Conservation (phyloP, 2,329 filamentous ascomycete species). For the Lasiodiplodia theobromae region DNA sequence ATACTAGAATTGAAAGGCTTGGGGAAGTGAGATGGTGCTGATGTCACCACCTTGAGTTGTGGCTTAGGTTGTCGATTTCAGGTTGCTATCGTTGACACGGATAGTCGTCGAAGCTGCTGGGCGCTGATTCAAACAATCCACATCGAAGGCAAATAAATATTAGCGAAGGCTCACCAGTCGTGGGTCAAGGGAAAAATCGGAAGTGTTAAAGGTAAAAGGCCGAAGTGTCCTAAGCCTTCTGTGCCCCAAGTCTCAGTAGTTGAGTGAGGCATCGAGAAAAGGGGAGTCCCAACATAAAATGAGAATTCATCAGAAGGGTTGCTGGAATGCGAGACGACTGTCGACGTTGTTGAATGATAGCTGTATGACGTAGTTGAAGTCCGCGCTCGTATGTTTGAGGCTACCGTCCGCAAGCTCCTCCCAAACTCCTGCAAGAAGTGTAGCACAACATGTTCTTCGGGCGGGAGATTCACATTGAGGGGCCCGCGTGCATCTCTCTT, state of each 20-base stretch:
- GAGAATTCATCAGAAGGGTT: no score
- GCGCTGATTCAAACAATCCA: no score
- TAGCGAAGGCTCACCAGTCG: no score
- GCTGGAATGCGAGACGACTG: no score
- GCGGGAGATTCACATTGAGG: neutral
- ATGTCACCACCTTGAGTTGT: neutral
- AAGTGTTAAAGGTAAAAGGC: no score
- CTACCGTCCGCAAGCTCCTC: neutral
- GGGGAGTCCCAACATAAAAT: no score
- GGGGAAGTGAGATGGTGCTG: neutral
- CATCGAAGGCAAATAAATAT: no score
- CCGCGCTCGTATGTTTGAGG: neutral
- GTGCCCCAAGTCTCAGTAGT: no score
- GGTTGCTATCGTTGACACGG: neutral
- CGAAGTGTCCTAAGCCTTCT: no score
- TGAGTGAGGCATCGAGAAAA: no score
- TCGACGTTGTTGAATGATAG: no score
- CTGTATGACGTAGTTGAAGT: neutral
- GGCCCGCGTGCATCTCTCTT: neutral
- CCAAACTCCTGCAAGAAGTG: neutral
- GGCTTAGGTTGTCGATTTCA: neutral
- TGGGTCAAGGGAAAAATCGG: no score
- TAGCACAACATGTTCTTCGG: neutral
- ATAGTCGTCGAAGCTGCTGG: neutral
- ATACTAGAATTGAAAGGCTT: neutral